Base-by-base conservation (phyloP, 305 asterid species). In the Fraxinus nigra region DNA sequence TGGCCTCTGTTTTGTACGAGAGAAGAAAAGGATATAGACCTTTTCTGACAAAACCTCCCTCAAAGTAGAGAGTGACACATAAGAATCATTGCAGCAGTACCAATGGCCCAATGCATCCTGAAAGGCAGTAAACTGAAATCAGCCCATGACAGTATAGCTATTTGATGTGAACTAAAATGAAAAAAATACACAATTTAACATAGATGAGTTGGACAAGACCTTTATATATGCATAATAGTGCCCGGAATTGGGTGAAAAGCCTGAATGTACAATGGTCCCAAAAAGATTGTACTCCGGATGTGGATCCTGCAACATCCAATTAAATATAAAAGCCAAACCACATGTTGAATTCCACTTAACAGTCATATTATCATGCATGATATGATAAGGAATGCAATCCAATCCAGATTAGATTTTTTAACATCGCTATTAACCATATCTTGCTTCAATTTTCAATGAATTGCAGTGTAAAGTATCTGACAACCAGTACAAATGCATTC, bases 181-280 rank as follows among this genome's bases (percentile, higher is more conserved):
- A 9, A 78, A 76, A 76, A 61, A 37, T 22, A 77, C 35, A 79
- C 74, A 77, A 76, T 80, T 82, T 77, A 30, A 78, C 77, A 59
- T 56, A 75, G 80, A 83, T 67, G 84, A 77, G 80, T 72, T 72
- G 59, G 34, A 75, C 76, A 74, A 59, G 77, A 97, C 99, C 99
- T 97, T 97, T 84, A 97, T 92, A 84, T 94, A 97, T 78, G 98
- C 97, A 88, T 93, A 93, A 89, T 93, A 93, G 84, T 93, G 98
- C 82, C 98, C 98, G 77, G 97, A 91, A 89, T 97, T 97, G 65
- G 97, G 97, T 79, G 99, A 94, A 88, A 87, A 88, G 83, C 99
- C 99, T 79, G 99, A 94, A 87, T 97, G 99, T 67, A 97, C 98
- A 84, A 97, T 94, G 56, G 98, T 92, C 76, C 97, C 99, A 87